A percentile compares a stretch with the other conserved stretches of the same genome.
phyloP scores from a whole-genome alignment of 257 asterid genomes.

The Handroanthus guayacan region DNA sequence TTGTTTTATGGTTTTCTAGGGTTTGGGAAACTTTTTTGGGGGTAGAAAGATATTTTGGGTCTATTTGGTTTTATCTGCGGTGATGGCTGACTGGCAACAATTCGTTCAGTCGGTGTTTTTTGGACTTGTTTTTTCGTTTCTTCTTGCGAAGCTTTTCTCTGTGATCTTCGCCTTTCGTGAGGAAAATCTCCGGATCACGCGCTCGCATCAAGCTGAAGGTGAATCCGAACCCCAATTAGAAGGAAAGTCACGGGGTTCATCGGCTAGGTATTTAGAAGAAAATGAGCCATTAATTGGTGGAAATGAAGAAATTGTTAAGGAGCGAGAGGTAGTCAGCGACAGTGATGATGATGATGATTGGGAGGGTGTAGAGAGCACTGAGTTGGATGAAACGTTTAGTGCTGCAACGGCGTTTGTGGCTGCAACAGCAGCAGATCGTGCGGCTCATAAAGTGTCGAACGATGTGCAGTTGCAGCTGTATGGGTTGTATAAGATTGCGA shows the following conservation, averaged over 20 bases:
- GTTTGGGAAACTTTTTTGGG: not conserved
- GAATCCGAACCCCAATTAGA: slow-evolving; percentile 36
- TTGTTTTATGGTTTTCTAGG: not conserved
- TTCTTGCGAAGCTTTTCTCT: slow-evolving; percentile 73
- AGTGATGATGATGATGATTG: slow-evolving; percentile 67
- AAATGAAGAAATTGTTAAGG: slow-evolving; percentile 10
- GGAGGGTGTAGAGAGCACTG: slow-evolving; percentile 89
- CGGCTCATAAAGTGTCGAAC: slow-evolving; percentile 53
- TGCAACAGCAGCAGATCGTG: slow-evolving; percentile 66
- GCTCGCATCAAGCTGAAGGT: slow-evolving; percentile 40
- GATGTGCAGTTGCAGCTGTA: slow-evolving; percentile 76
- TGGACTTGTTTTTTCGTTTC: slow-evolving; percentile 65
- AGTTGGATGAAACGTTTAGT: slow-evolving; percentile 73
- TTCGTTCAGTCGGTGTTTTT: slow-evolving; percentile 54
- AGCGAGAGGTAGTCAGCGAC: slow-evolving; percentile 23
- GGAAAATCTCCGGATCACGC: slow-evolving; percentile 61
- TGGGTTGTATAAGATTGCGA: slow-evolving; percentile 75
- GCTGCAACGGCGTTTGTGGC: slow-evolving; percentile 87
- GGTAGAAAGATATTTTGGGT: not conserved
- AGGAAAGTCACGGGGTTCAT: slow-evolving; percentile 22
- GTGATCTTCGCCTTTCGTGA: slow-evolving; percentile 69
- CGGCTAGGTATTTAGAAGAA: slow-evolving; percentile 41
- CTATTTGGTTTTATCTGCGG: not conserved
- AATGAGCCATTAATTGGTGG: slow-evolving; percentile 41
- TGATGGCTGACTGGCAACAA: slow-evolving; percentile 67